phyloP scores from a whole-genome alignment of 2,329 filamentous ascomycete species.

The Chaetomium sp. region DNA sequence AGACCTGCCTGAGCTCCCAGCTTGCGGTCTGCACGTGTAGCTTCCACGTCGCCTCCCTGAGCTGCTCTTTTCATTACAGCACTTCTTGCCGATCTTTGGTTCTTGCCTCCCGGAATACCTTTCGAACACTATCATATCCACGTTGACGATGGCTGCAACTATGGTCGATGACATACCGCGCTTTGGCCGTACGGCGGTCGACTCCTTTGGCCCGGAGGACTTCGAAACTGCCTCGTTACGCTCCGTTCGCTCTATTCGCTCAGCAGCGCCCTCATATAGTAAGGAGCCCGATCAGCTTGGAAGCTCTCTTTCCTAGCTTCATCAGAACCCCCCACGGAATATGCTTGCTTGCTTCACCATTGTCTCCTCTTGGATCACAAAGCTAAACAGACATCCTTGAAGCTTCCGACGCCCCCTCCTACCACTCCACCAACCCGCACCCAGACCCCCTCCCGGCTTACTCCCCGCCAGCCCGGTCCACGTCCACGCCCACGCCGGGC shows the following conservation, averaged over 20 bases:
- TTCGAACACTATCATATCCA: neutral
- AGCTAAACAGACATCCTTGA: neutral
- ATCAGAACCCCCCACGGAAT: neutral
- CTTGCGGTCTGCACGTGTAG: too few species aligned
- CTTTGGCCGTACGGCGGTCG: constrained; percentile 15
- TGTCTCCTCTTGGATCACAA: neutral
- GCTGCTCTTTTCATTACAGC: constrained; percentile 1
- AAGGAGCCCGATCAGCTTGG: constrained; percentile 27
- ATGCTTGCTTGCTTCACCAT: too few species aligned
- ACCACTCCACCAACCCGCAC: constrained; percentile 49
- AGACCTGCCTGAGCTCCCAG: neutral
- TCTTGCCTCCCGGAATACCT: too few species aligned
- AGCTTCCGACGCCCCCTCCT: constrained; percentile 61
- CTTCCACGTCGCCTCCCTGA: too few species aligned
- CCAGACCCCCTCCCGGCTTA: constrained; percentile 46
- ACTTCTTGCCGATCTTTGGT: neutral
- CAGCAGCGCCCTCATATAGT: constrained; percentile 63
- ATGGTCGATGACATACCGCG: constrained; percentile 14
- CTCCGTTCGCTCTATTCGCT: constrained; percentile 60
- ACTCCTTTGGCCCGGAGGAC: constrained; percentile 42
- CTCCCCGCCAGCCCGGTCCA: constrained; percentile 32
- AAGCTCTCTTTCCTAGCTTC: neutral
- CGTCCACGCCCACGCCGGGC: neutral
- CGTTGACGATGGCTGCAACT: constrained; percentile 10
- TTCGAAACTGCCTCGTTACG: constrained; percentile 62